Conservation (phyloP, 768 basidiomycete genomes). For the button mushroom (Agaricus bisporus) region DNA sequence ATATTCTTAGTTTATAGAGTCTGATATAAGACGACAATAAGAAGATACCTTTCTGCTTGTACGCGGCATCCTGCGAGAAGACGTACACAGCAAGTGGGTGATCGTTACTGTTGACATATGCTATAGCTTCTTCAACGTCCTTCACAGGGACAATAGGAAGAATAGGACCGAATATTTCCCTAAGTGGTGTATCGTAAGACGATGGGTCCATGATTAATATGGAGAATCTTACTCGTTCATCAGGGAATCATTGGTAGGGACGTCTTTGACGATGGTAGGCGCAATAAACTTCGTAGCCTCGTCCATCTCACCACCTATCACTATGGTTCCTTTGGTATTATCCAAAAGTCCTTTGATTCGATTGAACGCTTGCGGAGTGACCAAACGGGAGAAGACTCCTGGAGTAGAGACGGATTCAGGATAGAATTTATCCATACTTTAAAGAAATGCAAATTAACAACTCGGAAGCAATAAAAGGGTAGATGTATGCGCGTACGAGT, state of each 20-base stretch:
- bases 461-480: background rate
- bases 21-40: background rate
- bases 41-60: conserved; percentile 55
- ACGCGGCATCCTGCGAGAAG: conserved; percentile 53
- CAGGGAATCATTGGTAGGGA: conserved; percentile 57
- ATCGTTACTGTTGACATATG: conserved; percentile 59
- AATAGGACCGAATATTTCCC: conserved; percentile 83
- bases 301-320: conserved; percentile 58
- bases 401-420: conserved; percentile 41
- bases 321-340: conserved; percentile 58
- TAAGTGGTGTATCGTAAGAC: conserved; percentile 18
- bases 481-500: conserved; percentile 25
- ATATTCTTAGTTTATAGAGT: background rate
- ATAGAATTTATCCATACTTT: conserved; percentile 52
- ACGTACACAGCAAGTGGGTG: conserved; percentile 75
- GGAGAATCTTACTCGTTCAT: conserved; percentile 61
- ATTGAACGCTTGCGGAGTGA: conserved; percentile 39
- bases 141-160: conserved; percentile 71
- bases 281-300: conserved; percentile 56
- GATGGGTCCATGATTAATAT: background rate
- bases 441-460: background rate
- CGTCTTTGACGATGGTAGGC: conserved; percentile 66
- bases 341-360: conserved; percentile 62
- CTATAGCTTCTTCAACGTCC: conserved; percentile 65
- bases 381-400: conserved; percentile 43